Evolutionary conservation across 2,329 filamentous ascomycete genomes (phyloP).

Genomic region (Fusarium abutilonis): DNA sequence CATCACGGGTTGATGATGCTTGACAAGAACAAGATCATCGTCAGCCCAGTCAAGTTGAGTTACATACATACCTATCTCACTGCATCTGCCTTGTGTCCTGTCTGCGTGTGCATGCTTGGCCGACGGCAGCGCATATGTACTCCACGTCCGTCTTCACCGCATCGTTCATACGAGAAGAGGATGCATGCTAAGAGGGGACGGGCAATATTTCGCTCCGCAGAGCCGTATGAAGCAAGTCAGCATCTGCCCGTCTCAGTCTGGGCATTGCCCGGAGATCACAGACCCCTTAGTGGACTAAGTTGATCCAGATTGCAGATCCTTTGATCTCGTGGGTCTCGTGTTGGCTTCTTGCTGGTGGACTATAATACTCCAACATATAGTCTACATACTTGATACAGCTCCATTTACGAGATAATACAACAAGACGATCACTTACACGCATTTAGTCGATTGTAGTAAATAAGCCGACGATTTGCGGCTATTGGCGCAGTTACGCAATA

Average conservation of each 20-base stretch:
- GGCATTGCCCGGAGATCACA: conserved; percentile 6
- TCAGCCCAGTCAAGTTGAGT: conserved; percentile 6
- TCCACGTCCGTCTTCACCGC: conserved; percentile 24
- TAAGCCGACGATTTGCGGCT: conserved; percentile 1
- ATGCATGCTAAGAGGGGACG: conserved; percentile 6
- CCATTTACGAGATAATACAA: not conserved
- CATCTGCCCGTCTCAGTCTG: conserved; percentile 8
- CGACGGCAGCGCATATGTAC: not conserved
- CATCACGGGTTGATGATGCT: not conserved
- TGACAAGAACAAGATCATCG: conserved; percentile 9
- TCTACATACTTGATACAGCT: not conserved
- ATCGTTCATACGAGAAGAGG: conserved; percentile 14
- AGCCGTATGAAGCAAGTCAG: conserved; percentile 6
- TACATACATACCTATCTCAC: conserved; percentile 5
- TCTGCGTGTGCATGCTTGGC: not conserved
- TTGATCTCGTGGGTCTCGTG: conserved; percentile 24
- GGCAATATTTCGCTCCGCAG: not conserved
- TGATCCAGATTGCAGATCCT: conserved; percentile 35
- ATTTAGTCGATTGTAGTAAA: not conserved
- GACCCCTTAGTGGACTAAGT: conserved; percentile 10
- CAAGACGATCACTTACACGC: conserved; percentile 9
- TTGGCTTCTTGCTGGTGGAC: conserved; percentile 21
- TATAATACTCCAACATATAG: not conserved
- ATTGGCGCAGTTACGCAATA: not conserved
- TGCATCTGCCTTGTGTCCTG: not conserved